phyloP scores from a whole-genome alignment of 2,329 filamentous ascomycete genomes.

The Hymenoscyphus scutula region DNA sequence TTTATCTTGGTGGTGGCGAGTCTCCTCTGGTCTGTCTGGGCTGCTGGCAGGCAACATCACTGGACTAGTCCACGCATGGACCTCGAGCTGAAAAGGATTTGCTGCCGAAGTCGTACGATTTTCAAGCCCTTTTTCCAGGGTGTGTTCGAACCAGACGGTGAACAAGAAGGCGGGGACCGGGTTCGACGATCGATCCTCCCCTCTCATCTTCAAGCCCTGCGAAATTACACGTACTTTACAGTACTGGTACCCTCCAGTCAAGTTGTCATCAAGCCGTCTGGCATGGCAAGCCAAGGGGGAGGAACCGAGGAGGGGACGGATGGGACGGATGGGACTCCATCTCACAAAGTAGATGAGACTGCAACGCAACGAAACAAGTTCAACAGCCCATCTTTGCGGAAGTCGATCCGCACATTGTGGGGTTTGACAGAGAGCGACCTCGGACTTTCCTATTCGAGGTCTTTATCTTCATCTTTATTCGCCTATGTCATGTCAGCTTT shows the following conservation, averaged over 20 bases:
- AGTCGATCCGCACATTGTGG: background rate
- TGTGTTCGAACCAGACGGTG: background rate
- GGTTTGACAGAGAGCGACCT: background rate
- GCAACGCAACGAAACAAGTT: background rate
- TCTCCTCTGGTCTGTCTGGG: no score
- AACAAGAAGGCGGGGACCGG: background rate
- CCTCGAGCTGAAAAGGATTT: slow-evolving; percentile 2
- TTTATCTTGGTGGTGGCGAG: background rate
- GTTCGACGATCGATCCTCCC: slow-evolving; percentile 4
- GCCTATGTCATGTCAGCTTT: background rate
- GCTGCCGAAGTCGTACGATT: slow-evolving; percentile 1
- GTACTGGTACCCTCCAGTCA: slow-evolving; percentile 1
- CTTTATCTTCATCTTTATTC: no score
- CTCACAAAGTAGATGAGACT: background rate
- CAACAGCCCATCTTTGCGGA: background rate
- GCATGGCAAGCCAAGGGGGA: background rate
- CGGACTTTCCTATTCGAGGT: background rate
- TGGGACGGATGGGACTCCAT: background rate
- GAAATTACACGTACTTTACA: slow-evolving; percentile 1
- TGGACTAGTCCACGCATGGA: background rate
- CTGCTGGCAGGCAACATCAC: background rate
- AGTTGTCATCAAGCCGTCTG: background rate
- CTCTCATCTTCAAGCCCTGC: slow-evolving; percentile 4
- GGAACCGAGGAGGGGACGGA: no score
- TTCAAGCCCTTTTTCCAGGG: background rate